Base-by-base conservation (phyloP, 768 basidiomycete species). In the Mycena olivaceomarginata region DNA sequence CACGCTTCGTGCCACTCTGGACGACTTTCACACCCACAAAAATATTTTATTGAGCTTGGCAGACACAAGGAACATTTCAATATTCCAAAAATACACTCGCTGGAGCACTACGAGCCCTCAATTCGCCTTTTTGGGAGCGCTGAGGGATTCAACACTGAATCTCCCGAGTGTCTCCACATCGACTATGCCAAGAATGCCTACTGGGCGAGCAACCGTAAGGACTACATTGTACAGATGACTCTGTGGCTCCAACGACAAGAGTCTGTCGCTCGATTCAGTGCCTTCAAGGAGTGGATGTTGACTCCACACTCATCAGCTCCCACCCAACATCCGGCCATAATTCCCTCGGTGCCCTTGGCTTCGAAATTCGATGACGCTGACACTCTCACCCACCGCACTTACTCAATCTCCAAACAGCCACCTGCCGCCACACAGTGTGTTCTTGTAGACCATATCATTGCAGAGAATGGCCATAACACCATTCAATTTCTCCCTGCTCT, bases 21-120 rank as follows among this genome's bases (percentile, higher is more conserved):
- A 79, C 5, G 51, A 40, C 3, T 85, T 85, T 67, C 84, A 85
- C 62, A 22, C 62, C 25, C n/a, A 83, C 70, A 83, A 85, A 63
- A 63, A 81, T 18, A 71, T 82, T 25, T 87, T 60, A 63, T 84
- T 20, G 65, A 79, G 1, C 53, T 74, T 16, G 77, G 67, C 5
- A 53, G 81, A 18, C 81, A 78, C 13, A 51, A 67, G 10, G 46
- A 82, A 5, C 76, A 87, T 69, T 87, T 87, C 74, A 83, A 86
- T 67, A 83, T 88, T 16, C 84, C 85, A 7, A 88, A 88, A 75
- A 51, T 86, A 10, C 85, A 86, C 31, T 3, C 3, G 25, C 64
- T 86, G 18, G 46, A 67, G 13, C 65, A 67, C 13, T 67, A 67
- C 25, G 45, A 48, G 65, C 31, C 10, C 15, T 31, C 37, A 4